Evolutionary conservation across 2,329 filamentous ascomycete genomes (phyloP).

Genomic region (Exophiala alcalophila): DNA sequence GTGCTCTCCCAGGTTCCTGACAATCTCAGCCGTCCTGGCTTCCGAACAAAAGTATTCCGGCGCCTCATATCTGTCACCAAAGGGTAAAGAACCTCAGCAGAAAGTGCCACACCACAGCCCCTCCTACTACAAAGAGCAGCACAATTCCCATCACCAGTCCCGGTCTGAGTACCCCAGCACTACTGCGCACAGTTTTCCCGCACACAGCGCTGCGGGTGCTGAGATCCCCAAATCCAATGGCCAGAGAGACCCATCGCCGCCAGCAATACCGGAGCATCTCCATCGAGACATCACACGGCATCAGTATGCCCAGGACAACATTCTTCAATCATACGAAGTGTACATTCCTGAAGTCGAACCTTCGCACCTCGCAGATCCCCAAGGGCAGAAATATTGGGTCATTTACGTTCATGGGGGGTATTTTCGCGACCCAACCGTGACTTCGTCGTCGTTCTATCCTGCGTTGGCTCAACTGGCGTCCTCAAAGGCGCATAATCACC

Average conservation of each 20-base stretch:
- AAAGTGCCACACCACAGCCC: conserved; percentile 6
- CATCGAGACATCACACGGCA: conserved; percentile 21
- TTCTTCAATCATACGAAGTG: conserved; percentile 30
- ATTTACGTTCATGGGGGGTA: conserved; percentile 49
- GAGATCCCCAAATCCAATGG: background rate
- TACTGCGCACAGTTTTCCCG: conserved; percentile 8
- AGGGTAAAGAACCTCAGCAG: conserved; percentile 24
- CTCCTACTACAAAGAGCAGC: conserved; percentile 7
- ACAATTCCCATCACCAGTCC: conserved; percentile 8
- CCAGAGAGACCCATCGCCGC: conserved; percentile 5
- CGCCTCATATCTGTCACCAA: conserved; percentile 22
- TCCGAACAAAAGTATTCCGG: conserved; percentile 22
- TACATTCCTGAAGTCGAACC: conserved; percentile 17
- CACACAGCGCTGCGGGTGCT: conserved; percentile 5
- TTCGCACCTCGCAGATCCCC: conserved; percentile 7
- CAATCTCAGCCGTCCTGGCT: conserved; percentile 20
- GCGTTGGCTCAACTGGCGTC: conserved; percentile 36
- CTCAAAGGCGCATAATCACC: background rate
- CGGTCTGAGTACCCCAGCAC: conserved; percentile 7
- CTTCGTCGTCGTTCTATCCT: conserved; percentile 37
- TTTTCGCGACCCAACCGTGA: conserved; percentile 47
- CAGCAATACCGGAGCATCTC: conserved; percentile 11
- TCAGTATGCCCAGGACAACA: conserved; percentile 30
- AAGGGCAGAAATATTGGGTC: conserved; percentile 23
- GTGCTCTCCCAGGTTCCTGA: background rate